Evolutionary conservation across 805 yeast genomes (phyloP).

Genomic region (Metschnikowia peoriensis): DNA sequence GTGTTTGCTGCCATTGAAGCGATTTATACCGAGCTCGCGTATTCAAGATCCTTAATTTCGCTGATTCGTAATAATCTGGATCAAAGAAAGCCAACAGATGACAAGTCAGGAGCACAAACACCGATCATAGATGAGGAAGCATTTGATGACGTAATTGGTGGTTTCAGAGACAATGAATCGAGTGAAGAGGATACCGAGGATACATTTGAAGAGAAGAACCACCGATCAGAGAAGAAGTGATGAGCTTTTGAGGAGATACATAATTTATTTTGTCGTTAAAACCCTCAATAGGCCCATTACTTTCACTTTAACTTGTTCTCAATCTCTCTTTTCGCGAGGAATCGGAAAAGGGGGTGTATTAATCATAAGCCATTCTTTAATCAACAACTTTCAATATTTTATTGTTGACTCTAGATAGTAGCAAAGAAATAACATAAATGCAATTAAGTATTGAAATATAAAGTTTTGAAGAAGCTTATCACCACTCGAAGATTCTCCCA

Average conservation of each 20-base stretch:
- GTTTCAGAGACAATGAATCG: conserved; percentile 9
- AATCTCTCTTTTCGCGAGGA: neutral
- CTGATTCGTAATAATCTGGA: conserved; percentile 43
- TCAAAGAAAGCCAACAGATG: conserved; percentile 18
- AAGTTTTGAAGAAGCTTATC: no score
- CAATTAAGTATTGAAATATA: no score
- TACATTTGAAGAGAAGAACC: neutral
- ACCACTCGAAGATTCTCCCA: no score
- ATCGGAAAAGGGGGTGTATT: no score
- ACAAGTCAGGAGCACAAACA: conserved; percentile 27
- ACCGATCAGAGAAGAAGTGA: neutral
- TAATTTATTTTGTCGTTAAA: no score
- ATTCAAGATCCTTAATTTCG: conserved; percentile 59
- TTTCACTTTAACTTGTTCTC: neutral
- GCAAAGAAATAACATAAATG: no score
- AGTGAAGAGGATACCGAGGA: neutral
- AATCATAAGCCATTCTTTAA: no score
- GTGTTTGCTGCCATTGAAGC: conserved; percentile 71
- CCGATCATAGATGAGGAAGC: conserved; percentile 24
- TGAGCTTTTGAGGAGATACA: no score
- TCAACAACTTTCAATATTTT: no score
- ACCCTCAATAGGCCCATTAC: no score
- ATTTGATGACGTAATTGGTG: conserved; percentile 5
- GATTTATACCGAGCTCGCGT: conserved; percentile 78
- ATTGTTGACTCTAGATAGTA: no score